Percentiles rank a stretch among this genome's conserved stretches.
Evolutionary conservation across 345 rosid genomes (phyloP).

Genomic region (Laguncularia racemosa): DNA sequence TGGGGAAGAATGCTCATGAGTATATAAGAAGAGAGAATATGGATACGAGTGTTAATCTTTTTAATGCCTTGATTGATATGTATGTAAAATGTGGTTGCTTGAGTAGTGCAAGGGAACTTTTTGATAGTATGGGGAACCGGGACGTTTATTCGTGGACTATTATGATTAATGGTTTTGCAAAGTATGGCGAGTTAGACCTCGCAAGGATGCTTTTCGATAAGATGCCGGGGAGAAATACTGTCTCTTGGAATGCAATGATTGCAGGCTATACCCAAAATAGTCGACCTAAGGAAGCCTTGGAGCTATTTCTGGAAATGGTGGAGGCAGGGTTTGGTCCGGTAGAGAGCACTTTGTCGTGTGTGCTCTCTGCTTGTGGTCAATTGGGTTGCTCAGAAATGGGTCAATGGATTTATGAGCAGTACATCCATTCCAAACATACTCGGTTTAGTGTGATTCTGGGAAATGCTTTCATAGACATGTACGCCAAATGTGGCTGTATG

Average conservation of each 20-base stretch:
- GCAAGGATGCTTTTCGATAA: constrained; percentile 27
- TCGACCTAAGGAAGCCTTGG: constrained; percentile 31
- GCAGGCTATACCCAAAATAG: constrained; percentile 34
- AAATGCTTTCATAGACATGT: constrained; percentile 34
- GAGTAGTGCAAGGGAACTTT: constrained; percentile 19
- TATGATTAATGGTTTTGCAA: constrained; percentile 37
- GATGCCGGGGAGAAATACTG: constrained; percentile 35
- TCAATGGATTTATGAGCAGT: constrained; percentile 14
- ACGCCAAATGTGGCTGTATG: constrained; percentile 33
- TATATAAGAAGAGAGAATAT: constrained; percentile 13
- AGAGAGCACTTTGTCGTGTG: constrained; percentile 31
- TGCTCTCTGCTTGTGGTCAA: constrained; percentile 37
- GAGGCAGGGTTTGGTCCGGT: constrained; percentile 15
- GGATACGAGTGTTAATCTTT: constrained; percentile 14
- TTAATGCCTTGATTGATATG: constrained; percentile 30
- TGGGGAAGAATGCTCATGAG: constrained; percentile 22
- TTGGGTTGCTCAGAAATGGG: constrained; percentile 28
- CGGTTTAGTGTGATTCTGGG: constrained; percentile 20
- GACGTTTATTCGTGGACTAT: constrained; percentile 47
- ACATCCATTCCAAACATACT: constrained; percentile 6
- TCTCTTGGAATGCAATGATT: constrained; percentile 42
- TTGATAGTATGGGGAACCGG: constrained; percentile 19
- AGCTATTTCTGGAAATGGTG: constrained; percentile 22
- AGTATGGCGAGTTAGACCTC: constrained; percentile 19
- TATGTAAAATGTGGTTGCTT: constrained; percentile 34